Evolutionary conservation across 257 asterid genomes (phyloP).

Genomic region (Perilla frutescens): DNA sequence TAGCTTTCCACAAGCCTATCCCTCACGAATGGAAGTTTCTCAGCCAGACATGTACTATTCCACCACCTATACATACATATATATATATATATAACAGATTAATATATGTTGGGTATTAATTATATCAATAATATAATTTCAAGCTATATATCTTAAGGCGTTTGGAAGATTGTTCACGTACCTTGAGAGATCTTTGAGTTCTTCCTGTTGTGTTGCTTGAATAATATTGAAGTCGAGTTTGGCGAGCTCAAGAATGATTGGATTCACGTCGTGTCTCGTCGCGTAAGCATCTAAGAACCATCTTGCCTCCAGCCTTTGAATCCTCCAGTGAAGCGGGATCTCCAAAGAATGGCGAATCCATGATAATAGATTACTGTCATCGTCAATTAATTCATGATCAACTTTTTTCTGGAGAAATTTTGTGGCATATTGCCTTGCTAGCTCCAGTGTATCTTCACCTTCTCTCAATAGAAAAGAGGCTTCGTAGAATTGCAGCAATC

Average conservation of each 20-base stretch:
- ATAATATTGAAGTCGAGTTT: not conserved
- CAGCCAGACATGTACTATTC: constrained; percentile 44
- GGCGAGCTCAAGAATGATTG: not conserved
- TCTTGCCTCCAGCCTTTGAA: not conserved
- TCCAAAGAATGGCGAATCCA: not conserved
- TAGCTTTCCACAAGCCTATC: constrained; percentile 59
- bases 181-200: not conserved
- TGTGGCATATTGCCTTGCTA: constrained; percentile 27
- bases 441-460: constrained; percentile 37
- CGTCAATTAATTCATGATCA: not conserved
- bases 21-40: constrained; percentile 55
- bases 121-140: no score
- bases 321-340: not conserved
- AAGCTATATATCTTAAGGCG: no score
- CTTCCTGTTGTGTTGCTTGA: not conserved
- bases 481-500: constrained; percentile 41
- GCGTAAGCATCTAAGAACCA: constrained; percentile 16
- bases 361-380: not conserved
- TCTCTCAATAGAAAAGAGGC: constrained; percentile 37
- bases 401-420: constrained; percentile 13
- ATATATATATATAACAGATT: no score
- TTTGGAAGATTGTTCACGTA: no score
- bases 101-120: no score
- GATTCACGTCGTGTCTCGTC: not conserved
- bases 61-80: constrained; percentile 48